Evolutionary conservation across 2,329 filamentous ascomycete species (phyloP).

Genomic region (Bertia moriformis): DNA sequence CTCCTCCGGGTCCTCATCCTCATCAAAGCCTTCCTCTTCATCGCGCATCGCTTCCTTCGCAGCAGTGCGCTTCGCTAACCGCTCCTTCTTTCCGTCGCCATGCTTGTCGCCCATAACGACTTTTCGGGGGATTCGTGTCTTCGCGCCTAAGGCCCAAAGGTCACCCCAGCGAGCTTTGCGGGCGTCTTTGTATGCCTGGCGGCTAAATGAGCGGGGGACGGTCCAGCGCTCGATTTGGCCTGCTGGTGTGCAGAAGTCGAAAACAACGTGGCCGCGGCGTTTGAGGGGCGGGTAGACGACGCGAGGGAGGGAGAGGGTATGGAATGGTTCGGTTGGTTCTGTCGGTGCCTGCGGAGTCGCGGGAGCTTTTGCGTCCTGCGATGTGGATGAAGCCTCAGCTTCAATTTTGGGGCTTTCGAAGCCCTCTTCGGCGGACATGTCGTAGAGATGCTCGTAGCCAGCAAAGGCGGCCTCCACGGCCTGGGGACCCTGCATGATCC

Average conservation of each 20-base stretch:
- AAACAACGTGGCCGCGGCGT: not conserved
- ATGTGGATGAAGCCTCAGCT: not conserved
- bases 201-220: not conserved
- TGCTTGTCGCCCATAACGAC: not conserved
- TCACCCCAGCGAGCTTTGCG: not conserved
- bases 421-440: not conserved
- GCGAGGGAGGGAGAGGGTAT: not conserved
- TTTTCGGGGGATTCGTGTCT: not conserved
- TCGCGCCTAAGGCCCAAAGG: not conserved
- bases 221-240: conserved; percentile 1
- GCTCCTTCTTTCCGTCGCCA: conserved; percentile 1
- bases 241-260: not conserved
- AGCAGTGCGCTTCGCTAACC: not conserved
- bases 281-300: not conserved
- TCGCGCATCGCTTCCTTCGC: not conserved
- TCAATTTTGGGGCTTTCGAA: not conserved
- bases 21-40: not conserved
- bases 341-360: not conserved
- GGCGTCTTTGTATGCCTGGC: not conserved
- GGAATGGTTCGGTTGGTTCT: too few relatives aligned
- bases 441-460: conserved; percentile 45
- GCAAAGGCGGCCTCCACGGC: conserved; percentile 54
- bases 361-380: not conserved
- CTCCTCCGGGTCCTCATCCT: not conserved
- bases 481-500: conserved; percentile 28